These are phyloP conservation scores for Pestalotiopsis sp. DNA, from an alignment of 2,329 filamentous ascomycete species.

Conservation along the genomic window DNA sequence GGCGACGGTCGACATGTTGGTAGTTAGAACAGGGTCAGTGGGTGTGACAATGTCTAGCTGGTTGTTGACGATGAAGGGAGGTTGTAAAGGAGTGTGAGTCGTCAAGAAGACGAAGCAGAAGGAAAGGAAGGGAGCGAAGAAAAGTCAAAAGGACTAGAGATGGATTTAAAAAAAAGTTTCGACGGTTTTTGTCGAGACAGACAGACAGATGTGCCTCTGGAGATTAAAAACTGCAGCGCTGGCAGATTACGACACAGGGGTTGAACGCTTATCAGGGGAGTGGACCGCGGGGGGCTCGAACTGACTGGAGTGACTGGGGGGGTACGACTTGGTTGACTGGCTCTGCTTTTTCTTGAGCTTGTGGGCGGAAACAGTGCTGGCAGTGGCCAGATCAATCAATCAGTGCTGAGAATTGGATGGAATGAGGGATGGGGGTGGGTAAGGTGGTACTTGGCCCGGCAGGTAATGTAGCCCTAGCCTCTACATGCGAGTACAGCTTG, in stretches of 20 bases:
- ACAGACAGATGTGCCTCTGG: constrained; percentile 4
- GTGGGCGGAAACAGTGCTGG: background rate
- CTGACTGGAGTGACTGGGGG: background rate
- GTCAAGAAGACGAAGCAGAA: constrained; percentile 8
- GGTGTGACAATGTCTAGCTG: background rate
- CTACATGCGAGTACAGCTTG: no score
- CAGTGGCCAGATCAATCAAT: background rate
- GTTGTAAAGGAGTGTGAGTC: background rate
- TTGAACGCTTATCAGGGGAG: constrained; percentile 6
- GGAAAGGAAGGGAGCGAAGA: background rate
- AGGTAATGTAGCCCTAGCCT: background rate
- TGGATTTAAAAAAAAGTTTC: background rate
- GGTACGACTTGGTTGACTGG: background rate
- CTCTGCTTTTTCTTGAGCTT: background rate
- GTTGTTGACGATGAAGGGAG: background rate
- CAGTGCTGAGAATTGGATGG: background rate
- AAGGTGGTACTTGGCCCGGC: background rate
- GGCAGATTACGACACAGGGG: constrained; percentile 11
- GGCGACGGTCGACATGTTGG: constrained; percentile 11
- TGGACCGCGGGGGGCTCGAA: constrained; percentile 6
- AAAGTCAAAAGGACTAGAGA: background rate
- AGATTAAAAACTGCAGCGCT: constrained; percentile 9
- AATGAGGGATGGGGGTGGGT: background rate
- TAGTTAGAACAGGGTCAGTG: background rate
- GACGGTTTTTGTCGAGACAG: background rate